phyloP scores from a whole-genome alignment of 148 eudicot genomes.

The Persicaria tinctoria region DNA sequence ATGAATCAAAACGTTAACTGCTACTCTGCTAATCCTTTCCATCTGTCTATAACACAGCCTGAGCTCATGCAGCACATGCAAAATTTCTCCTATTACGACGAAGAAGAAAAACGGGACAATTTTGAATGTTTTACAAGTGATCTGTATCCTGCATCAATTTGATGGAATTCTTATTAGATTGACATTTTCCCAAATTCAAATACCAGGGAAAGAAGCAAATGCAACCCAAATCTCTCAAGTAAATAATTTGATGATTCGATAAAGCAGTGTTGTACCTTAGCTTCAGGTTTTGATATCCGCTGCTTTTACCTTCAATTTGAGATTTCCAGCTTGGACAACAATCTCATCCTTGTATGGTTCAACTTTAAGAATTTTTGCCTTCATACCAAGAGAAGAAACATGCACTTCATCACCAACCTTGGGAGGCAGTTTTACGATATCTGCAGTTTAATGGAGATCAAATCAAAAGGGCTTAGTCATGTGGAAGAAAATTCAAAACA shows the following conservation, averaged over 20 bases:
- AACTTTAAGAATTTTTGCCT: conserved; percentile 56
- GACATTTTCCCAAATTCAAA: background rate
- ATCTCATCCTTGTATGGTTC: conserved; percentile 62
- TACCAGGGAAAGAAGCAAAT: background rate
- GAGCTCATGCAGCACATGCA: background rate
- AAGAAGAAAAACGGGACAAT: background rate
- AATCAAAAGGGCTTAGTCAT: background rate
- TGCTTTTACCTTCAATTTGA: conserved; percentile 70
- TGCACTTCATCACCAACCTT: conserved; percentile 69
- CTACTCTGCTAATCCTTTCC: background rate
- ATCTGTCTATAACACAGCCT: background rate
- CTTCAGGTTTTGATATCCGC: conserved; percentile 43
- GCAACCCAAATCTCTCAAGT: background rate
- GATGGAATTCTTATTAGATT: background rate
- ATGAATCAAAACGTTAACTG: background rate
- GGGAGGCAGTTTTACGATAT: conserved; percentile 27
- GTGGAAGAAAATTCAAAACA: background rate
- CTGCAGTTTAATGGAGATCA: background rate
- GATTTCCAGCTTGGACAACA: conserved; percentile 67
- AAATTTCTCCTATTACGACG: background rate
- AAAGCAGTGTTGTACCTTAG: background rate
- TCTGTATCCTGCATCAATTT: background rate
- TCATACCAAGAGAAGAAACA: conserved; percentile 55
- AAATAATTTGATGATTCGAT: background rate
- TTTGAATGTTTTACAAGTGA: background rate